Evolutionary conservation across 2,329 filamentous ascomycete genomes (phyloP), one percentile per base, ranked within the genome.

Genomic region (Blastomyces percursus): DNA sequence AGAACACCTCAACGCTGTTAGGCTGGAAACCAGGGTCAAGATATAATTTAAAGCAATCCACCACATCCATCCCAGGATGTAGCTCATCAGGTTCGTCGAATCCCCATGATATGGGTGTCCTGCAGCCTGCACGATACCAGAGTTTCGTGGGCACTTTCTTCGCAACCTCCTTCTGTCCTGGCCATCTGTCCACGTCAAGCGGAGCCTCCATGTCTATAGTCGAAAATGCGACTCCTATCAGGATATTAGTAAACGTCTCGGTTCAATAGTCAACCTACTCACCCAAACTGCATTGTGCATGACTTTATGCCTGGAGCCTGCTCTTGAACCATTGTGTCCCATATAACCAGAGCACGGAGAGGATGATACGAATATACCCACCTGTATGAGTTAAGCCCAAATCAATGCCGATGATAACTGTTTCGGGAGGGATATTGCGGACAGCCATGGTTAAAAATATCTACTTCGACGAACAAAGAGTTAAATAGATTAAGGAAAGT

Each of bases 21-120:
- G 12, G 16, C 3, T 38, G 44, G 30, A 61, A 61, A 19, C 46
- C 60, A 7, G 50, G 50, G 27, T 61, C 60, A n/a, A 61, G 52
- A 46, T 55, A 54, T 48, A 61, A 35, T 56, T 61, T 61, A n/a
- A 61, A 61, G 14, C 60, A 56, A 24, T 61, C 60, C 11, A 61
- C 21, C 60, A 56, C 51, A 35, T 52, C 50, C 50, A 54, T 55
- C 30, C 59, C 59, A 60, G 27, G 59, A 32, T 60, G 27, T 12
- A 60, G 16, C 21, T 52, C 35, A 3, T 21, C 12, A 16, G 48
- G 59, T 21, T 40, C 35, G 44, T 61, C 32, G 8, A 61, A 56
- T 32, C 60, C 60, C 60, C 60, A 61, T 46, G 30, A 27, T 21
- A 61, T 16, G 21, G 40, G 44, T 32, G 9, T 56, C 51, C 24